Conservation (phyloP, 352 stramenopile species). For the Phytophthora podocarpi region DNA sequence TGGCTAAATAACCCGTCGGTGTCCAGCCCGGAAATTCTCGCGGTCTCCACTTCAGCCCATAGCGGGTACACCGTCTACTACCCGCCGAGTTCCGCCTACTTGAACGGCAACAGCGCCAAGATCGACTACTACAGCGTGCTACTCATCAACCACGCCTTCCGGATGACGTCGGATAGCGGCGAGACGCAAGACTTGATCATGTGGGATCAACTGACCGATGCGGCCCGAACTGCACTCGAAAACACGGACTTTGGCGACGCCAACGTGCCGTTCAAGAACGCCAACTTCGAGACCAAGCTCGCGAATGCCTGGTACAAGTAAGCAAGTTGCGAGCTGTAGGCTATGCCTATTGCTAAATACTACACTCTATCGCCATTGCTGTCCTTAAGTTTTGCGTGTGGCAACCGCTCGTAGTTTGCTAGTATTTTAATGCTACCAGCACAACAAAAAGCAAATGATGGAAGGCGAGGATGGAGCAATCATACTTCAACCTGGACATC, state of each 20-base stretch:
- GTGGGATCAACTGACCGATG: constrained; percentile 17
- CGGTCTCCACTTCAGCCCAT: neutral
- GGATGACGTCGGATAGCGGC: neutral
- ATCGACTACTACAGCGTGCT: constrained; percentile 9
- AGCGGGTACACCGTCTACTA: no score
- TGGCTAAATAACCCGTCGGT: constrained; percentile 1
- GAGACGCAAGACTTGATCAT: constrained; percentile 16
- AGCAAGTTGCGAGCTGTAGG: no score
- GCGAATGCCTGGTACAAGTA: constrained; percentile 6
- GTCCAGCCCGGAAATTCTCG: constrained; percentile 1
- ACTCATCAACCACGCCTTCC: constrained; percentile 5
- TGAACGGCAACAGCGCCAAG: constrained; percentile 8
- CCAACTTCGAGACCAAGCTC: constrained; percentile 10
- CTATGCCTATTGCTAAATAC: no score
- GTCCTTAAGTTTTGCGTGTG: no score
- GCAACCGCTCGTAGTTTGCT: no score
- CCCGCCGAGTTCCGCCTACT: no score
- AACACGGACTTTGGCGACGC: constrained; percentile 11
- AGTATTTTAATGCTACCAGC: no score
- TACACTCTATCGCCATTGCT: no score
- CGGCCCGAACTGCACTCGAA: constrained; percentile 6
- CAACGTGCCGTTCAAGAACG: constrained; percentile 14
- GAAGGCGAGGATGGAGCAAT: no score
- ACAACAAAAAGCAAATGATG: no score
- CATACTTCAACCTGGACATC: no score